Evolutionary conservation across 2,329 filamentous ascomycete species (phyloP).

Genomic region (Colletotrichum kahawae): DNA sequence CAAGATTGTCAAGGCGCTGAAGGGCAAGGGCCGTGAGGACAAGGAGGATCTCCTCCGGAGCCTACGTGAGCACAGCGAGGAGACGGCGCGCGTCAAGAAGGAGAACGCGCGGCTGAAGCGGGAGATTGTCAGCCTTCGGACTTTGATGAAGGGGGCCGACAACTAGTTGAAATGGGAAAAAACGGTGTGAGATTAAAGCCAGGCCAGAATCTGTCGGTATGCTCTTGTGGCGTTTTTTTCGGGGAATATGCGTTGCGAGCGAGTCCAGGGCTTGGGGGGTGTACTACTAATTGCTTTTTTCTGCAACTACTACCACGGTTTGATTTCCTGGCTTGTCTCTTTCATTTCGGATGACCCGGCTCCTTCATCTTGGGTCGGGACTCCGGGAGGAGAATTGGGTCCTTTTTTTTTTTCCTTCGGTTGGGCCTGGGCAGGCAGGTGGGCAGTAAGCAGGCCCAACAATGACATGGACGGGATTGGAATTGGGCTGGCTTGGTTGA

Average conservation of each 20-base stretch:
- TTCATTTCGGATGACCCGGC: background rate
- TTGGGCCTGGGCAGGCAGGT: slow-evolving; percentile 1
- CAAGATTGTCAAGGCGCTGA: slow-evolving; percentile 79
- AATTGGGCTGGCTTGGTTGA: background rate
- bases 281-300: background rate
- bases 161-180: background rate
- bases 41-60: slow-evolving; percentile 77
- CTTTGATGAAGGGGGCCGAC: slow-evolving; percentile 51
- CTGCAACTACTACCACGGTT: background rate
- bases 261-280: slow-evolving; percentile 4
- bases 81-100: slow-evolving; percentile 77
- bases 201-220: background rate
- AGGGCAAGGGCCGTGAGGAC: slow-evolving; percentile 74
- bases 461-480: background rate
- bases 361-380: background rate
- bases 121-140: slow-evolving; percentile 75
- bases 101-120: slow-evolving; percentile 85
- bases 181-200: background rate
- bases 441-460: background rate
- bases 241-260: slow-evolving; percentile 15
- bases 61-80: slow-evolving; percentile 77
- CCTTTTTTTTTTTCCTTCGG: background rate
- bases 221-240: slow-evolving; percentile 2
- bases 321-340: background rate
- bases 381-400: background rate